Evolutionary conservation across 257 asterid genomes (phyloP).

Genomic region (Mitragyna speciosa): DNA sequence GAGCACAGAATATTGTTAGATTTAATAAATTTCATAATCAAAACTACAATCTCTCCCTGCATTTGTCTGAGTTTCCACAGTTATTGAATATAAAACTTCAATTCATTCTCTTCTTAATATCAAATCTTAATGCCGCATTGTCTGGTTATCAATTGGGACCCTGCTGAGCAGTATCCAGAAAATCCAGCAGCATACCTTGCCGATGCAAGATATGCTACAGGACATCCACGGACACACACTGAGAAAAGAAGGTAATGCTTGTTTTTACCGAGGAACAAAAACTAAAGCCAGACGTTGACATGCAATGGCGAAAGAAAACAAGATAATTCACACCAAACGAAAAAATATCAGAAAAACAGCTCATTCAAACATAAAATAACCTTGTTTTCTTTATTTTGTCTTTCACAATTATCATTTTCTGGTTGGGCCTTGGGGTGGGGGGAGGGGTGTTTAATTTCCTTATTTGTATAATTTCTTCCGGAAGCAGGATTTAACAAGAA

Average conservation of each 20-base stretch:
- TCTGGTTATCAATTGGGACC: neutral
- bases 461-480: neutral
- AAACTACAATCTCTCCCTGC: neutral
- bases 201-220: neutral
- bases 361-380: neutral
- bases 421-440: neutral
- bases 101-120: neutral
- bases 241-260: neutral
- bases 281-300: neutral
- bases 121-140: neutral
- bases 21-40: neutral
- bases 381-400: neutral
- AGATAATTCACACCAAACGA: neutral
- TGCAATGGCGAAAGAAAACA: neutral
- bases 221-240: neutral
- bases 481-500: neutral
- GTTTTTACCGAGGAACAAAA: neutral
- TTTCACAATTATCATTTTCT: neutral
- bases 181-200: neutral
- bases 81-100: neutral
- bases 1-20: neutral
- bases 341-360: neutral
- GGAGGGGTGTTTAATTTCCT: neutral
- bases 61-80: neutral
- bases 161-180: neutral